Conservation (phyloP, 805 yeast genomes). For the Cyberlindnera saturnus region DNA sequence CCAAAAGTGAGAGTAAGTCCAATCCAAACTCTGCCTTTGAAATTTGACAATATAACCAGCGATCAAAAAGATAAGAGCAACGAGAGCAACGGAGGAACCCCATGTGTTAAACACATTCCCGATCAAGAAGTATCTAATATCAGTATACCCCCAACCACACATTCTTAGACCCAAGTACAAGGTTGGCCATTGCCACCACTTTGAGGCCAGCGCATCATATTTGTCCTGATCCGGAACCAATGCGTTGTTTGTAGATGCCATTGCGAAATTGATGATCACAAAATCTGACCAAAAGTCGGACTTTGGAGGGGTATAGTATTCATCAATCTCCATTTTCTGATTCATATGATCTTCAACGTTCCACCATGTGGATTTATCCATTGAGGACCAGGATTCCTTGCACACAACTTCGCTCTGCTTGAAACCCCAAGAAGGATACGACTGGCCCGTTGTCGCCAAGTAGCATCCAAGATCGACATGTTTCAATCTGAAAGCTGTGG, state of each 20-base stretch:
- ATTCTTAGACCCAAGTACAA: slow-evolving; percentile 66
- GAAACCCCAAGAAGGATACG: slow-evolving; percentile 80
- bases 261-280: slow-evolving; percentile 66
- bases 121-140: slow-evolving; percentile 56
- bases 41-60: slow-evolving; percentile 41
- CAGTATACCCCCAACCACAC: slow-evolving; percentile 60
- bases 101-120: slow-evolving; percentile 77
- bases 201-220: slow-evolving; percentile 60
- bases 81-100: slow-evolving; percentile 56
- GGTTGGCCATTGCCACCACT: slow-evolving; percentile 86
- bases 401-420: slow-evolving; percentile 80
- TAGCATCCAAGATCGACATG: slow-evolving; percentile 66
- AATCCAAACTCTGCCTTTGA: slow-evolving; percentile 62
- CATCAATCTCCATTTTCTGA: slow-evolving; percentile 48
- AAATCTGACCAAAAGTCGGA: slow-evolving; percentile 74
- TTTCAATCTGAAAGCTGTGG: slow-evolving; percentile 64
- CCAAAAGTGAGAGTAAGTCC: slow-evolving; percentile 36
- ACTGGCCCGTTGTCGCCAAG: slow-evolving; percentile 63
- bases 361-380: slow-evolving; percentile 88
- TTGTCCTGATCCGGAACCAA: slow-evolving; percentile 74
- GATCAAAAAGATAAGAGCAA: slow-evolving; percentile 39
- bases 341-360: slow-evolving; percentile 70
- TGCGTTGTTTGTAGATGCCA: slow-evolving; percentile 84
- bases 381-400: slow-evolving; percentile 42
- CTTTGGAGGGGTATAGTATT: slow-evolving; percentile 48